A percentile compares a stretch with the other conserved stretches of the same genome.
Conservation (phyloP, 163 green algal genomes). For the Coccomyxa subellipsoidea region DNA sequence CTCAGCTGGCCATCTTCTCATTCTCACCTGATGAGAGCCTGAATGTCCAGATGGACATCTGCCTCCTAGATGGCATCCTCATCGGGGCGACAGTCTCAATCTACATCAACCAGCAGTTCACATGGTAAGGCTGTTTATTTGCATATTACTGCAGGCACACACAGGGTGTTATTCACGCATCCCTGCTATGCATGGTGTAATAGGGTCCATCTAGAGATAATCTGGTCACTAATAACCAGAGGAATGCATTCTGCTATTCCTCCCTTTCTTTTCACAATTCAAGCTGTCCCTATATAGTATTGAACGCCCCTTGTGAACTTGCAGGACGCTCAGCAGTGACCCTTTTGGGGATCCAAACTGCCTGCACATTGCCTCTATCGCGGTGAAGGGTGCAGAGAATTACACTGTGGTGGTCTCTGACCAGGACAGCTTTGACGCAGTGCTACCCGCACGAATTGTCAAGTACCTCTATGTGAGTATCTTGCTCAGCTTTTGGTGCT, state of each 20-base stretch:
- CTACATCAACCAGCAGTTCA: not conserved
- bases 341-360: conserved; percentile 4
- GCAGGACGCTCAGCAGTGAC: not conserved
- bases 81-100: not conserved
- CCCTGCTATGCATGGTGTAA: not conserved
- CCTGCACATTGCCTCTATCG: not conserved
- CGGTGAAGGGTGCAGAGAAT: not conserved
- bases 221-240: not conserved
- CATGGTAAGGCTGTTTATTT: not conserved
- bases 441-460: not conserved
- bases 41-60: not conserved
- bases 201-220: not conserved
- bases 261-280: not conserved
- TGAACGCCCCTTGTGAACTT: not conserved
- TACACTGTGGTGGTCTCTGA: not conserved
- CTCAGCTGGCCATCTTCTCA: not conserved
- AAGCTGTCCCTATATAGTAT: not conserved
- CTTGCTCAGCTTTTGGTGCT: not conserved
- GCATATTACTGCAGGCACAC: too few species aligned
- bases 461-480: not conserved
- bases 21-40: not conserved
- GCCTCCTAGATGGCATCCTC: not conserved
- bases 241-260: not conserved
- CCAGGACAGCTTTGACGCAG: not conserved
- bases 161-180: not conserved